Conservation (phyloP, 2,329 filamentous ascomycete species). For the Alternaria dauci region DNA sequence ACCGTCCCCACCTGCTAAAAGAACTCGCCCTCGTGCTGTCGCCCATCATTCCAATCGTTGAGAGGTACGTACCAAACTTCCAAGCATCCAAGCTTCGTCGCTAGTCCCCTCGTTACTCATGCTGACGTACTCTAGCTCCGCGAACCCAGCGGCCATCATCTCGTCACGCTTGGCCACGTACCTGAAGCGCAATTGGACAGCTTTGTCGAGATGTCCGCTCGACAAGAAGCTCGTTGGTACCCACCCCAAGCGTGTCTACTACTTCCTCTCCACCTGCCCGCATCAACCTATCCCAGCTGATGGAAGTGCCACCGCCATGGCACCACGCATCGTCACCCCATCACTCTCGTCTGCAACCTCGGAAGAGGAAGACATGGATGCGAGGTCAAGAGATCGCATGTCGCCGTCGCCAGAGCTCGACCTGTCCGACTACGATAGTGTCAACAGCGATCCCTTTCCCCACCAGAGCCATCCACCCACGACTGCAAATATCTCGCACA, state of each 20-base stretch:
- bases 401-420: conserved; percentile 95
- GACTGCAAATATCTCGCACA: conserved; percentile 61
- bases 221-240: conserved; percentile 92
- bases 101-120: conserved; percentile 38
- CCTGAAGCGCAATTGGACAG: conserved; percentile 84
- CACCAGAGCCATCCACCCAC: conserved; percentile 53
- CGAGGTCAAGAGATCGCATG: conserved; percentile 68
- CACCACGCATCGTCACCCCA: conserved; percentile 76
- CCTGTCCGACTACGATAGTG: conserved; percentile 84
- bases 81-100: conserved; percentile 24
- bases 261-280: conserved; percentile 89
- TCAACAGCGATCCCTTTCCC: conserved; percentile 68
- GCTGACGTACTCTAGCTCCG: conserved; percentile 70
- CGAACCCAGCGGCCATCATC: conserved; percentile 93
- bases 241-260: conserved; percentile 94
- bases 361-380: conserved; percentile 70
- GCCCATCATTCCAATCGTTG: conserved; percentile 79
- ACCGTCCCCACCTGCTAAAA: conserved; percentile 93
- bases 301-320: conserved; percentile 58
- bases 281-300: conserved; percentile 82
- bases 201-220: conserved; percentile 81
- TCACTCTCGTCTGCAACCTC: conserved; percentile 82
- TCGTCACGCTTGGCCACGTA: conserved; percentile 90
- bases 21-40: conserved; percentile 85
- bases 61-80: conserved; percentile 74